Evolutionary conservation across 2,329 filamentous ascomycete species (phyloP), one percentile per base, ranked within the genome.

Genomic region (Fusarium staphyleae): DNA sequence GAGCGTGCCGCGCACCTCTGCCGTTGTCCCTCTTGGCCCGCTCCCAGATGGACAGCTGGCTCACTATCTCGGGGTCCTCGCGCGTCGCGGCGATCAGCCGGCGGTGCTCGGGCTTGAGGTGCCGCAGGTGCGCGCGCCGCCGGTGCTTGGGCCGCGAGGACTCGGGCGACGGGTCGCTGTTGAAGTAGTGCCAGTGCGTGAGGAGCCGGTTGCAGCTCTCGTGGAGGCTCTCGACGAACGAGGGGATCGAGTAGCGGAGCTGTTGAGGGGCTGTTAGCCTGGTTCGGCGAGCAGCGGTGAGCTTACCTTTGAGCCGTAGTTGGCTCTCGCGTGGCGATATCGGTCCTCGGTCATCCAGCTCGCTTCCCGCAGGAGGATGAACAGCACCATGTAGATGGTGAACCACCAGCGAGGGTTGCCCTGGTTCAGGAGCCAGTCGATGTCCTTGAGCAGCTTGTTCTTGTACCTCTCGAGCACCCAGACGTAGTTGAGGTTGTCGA

Each of bases 121-220:
- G 44, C n/a, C 55, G 63, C 50, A 77, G 62, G 2, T 66, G 61
- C 8, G 67, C 62, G 35, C 66, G 63, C 37, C 58, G 56, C 3
- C 64, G 60, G 6, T 65, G 52, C 33, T 66, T 53, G 0, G 72
- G 69, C n/a, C 73, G 66, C 13, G 66, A 58, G 2, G 41, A 41
- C 6, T 48, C 18, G 2, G 70, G 66, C 67, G 66, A 70, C 5
- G 44, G 16, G 18, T 71, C 60, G 26, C 71, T 72, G 49, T 76
- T 78, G 66, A 76, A 82, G 59, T 82, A 82, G 41, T 80, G 77
- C 81, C 81, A 83, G 46, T 81, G 71, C 10, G 70, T 67, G 2
- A 83, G 74, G 22, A 82, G 68, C 44, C 75, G 75, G 42, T 77
- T 79, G 22, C 75, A 78, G 4, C 78, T 72, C 11, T 74, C 68